phyloP scores from a whole-genome alignment of 2,329 filamentous ascomycete genomes.

The Hypoxylon sp. region DNA sequence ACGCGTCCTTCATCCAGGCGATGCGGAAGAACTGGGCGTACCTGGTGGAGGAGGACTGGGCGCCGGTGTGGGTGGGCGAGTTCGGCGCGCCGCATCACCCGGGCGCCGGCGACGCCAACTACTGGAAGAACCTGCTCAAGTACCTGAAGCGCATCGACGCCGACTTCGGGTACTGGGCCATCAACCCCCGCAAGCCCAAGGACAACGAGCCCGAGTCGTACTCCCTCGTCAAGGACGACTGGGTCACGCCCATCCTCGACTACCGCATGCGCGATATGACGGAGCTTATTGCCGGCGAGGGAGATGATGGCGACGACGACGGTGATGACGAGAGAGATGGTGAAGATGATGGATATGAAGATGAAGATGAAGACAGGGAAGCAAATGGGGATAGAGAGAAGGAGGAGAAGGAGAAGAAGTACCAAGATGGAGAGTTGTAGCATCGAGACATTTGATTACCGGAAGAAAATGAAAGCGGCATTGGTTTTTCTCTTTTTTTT shows the following conservation, averaged over 20 bases:
- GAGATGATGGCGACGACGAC: slow-evolving; percentile 21
- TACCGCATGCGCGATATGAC: slow-evolving; percentile 75
- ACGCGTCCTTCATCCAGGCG: slow-evolving; percentile 72
- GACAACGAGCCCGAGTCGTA: slow-evolving; percentile 72
- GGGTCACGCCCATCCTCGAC: slow-evolving; percentile 73
- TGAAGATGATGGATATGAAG: not conserved
- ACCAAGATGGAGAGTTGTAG: slow-evolving; percentile 15
- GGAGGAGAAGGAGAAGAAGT: not conserved
- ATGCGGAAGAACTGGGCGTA: slow-evolving; percentile 79
- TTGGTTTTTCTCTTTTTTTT: slow-evolving; percentile 10
- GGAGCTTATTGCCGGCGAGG: slow-evolving; percentile 63
- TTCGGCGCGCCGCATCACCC: slow-evolving; percentile 72
- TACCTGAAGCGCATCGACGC: slow-evolving; percentile 72
- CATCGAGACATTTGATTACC: not conserved
- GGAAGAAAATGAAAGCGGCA: slow-evolving; percentile 19
- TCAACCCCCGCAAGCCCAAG: slow-evolving; percentile 76
- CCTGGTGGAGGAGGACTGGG: slow-evolving; percentile 68
- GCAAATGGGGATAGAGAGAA: slow-evolving; percentile 3
- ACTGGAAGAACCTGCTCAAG: slow-evolving; percentile 75
- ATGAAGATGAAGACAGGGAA: slow-evolving; percentile 4
- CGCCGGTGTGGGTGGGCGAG: slow-evolving; percentile 79
- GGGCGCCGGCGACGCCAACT: slow-evolving; percentile 71
- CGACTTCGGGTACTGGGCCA: slow-evolving; percentile 79
- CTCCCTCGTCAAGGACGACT: slow-evolving; percentile 73
- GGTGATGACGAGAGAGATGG: slow-evolving; percentile 16